Evolutionary conservation across 345 rosid species (phyloP).

Genomic region (Citrus australasica): DNA sequence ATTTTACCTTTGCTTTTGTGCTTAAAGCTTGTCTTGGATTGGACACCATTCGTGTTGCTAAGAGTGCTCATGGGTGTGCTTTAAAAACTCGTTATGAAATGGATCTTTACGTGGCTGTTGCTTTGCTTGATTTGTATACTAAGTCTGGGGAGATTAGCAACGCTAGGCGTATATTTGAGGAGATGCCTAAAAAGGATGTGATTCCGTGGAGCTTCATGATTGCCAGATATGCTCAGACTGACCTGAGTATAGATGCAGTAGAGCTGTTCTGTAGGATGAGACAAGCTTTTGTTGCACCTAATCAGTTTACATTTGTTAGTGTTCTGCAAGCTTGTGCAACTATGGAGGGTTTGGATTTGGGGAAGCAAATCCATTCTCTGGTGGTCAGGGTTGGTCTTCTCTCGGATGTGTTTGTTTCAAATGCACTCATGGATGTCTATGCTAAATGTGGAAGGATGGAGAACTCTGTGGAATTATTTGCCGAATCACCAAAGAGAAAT

Average conservation of each 20-base stretch:
- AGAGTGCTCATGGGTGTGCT: conserved; percentile 61
- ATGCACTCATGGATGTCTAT: conserved; percentile 79
- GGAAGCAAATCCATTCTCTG: conserved; percentile 62
- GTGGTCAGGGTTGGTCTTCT: conserved; percentile 54
- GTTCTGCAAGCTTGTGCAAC: conserved; percentile 68
- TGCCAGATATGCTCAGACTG: conserved; percentile 62
- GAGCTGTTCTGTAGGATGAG: conserved; percentile 69
- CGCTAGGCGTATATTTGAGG: conserved; percentile 58
- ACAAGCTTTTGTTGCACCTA: conserved; percentile 52
- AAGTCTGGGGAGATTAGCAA: conserved; percentile 37
- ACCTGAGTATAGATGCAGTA: conserved; percentile 46
- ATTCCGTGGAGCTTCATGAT: conserved; percentile 94
- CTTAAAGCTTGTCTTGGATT: conserved; percentile 75
- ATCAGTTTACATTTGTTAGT: conserved; percentile 74
- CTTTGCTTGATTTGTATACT: conserved; percentile 71
- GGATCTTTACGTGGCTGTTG: conserved; percentile 56
- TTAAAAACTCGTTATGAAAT: conserved; percentile 55
- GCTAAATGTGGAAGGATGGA: conserved; percentile 72
- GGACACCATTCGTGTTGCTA: conserved; percentile 42
- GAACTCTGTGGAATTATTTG: conserved; percentile 55
- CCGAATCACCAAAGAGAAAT: conserved; percentile 39
- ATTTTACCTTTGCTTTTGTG: conserved; percentile 56
- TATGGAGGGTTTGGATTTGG: conserved; percentile 41
- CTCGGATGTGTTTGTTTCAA: conserved; percentile 55
- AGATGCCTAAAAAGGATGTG: conserved; percentile 70